Percentiles rank a stretch among this genome's conserved stretches.
phyloP scores from a whole-genome alignment of 768 basidiomycete species.

The Hirschioporus abietinus region DNA sequence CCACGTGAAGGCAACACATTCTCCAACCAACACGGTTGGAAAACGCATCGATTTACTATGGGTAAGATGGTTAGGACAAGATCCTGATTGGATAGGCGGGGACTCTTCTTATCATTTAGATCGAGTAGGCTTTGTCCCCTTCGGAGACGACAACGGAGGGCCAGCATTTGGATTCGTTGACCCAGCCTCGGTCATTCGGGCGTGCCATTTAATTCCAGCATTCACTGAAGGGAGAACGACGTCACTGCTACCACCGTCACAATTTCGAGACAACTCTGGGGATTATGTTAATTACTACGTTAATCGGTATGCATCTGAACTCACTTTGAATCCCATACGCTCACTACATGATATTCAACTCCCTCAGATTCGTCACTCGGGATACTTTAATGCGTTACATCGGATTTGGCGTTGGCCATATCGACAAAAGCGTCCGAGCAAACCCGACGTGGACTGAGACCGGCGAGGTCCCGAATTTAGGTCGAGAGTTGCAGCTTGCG shows the following conservation, averaged over 20 bases:
- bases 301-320: neutral
- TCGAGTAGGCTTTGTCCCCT: slow-evolving; percentile 12
- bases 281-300: neutral
- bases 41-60: slow-evolving; percentile 16
- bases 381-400: neutral
- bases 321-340: neutral
- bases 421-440: neutral
- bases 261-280: neutral
- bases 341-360: neutral
- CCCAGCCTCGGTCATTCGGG: slow-evolving; percentile 17
- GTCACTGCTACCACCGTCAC: neutral
- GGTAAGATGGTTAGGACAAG: slow-evolving; percentile 14
- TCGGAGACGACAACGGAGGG: neutral
- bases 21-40: neutral
- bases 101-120: neutral
- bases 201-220: slow-evolving; percentile 15
- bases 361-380: neutral
- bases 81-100: slow-evolving; percentile 7
- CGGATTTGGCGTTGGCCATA: neutral
- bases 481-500: neutral
- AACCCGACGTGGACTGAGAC: neutral
- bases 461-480: neutral
- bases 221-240: neutral
- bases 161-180: slow-evolving; percentile 19
- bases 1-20: slow-evolving; percentile 20